Evolutionary conservation across 1,284 basidiomycete genomes (phyloP).

Genomic region (Hypsizygus ulmarius): DNA sequence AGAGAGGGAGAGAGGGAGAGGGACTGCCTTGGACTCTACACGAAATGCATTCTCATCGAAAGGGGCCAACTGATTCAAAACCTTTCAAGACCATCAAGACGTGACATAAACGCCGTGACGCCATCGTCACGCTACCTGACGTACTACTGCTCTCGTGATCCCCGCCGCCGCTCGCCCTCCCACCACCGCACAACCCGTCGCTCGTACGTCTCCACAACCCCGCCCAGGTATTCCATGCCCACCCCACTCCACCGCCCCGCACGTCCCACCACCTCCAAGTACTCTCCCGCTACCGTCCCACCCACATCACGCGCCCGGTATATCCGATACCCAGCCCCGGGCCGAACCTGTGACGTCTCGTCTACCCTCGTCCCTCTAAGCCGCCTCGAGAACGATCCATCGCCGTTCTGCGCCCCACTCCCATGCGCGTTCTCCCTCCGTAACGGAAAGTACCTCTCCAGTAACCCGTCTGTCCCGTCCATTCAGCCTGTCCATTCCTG

Average conservation of each 20-base stretch:
- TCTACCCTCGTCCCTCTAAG: conserved; percentile 11
- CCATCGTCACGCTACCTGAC: conserved; percentile 5
- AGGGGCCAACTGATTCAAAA: conserved; percentile 8
- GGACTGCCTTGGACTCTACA: conserved; percentile 8
- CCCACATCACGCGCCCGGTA: conserved; percentile 57
- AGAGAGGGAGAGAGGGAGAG: conserved; percentile 9
- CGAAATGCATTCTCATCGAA: conserved; percentile 10
- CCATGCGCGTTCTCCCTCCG: conserved; percentile 1
- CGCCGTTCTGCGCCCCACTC: conserved; percentile 2
- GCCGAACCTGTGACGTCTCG: conserved; percentile 31
- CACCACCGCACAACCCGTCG: conserved; percentile 53
- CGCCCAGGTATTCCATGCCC: conserved; percentile 43
- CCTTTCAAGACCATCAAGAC: conserved; percentile 5
- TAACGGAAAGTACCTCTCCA: conserved; percentile 47
- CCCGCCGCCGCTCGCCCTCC: conserved; percentile 26
- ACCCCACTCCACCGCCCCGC: conserved; percentile 55
- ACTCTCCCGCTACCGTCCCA: conserved; percentile 52
- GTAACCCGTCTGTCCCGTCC: conserved; percentile 23
- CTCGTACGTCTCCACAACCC: conserved; percentile 60
- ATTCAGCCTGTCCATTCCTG: conserved; percentile 14
- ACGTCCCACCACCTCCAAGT: conserved; percentile 44
- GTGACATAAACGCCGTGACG: conserved; percentile 15
- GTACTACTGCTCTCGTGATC: conserved; percentile 14
- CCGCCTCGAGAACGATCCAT: background rate
- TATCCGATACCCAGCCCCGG: conserved; percentile 58